Conservation (phyloP, 176 grass and related monocot species). For the Musa acuminata region DNA sequence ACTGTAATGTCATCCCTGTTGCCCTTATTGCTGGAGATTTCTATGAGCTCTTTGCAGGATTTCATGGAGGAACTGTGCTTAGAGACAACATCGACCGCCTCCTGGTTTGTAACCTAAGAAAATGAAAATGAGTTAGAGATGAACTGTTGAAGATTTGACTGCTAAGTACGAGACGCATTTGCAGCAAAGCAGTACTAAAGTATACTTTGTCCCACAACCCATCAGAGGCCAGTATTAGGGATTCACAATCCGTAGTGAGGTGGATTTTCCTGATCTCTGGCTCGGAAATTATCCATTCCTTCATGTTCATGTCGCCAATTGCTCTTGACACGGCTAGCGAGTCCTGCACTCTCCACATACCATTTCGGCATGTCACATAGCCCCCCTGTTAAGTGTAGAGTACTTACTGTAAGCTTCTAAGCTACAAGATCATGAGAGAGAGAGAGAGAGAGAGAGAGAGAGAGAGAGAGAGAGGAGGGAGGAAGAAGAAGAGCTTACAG, state of each 20-base stretch:
- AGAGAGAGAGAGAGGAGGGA: not conserved
- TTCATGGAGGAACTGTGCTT: not conserved
- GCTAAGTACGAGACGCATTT: no score
- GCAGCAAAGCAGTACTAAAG: no score
- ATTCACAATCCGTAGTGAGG: constrained; percentile 36
- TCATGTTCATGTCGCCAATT: constrained; percentile 40
- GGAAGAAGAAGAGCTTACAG: constrained; percentile 4
- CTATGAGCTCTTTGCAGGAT: constrained; percentile 31
- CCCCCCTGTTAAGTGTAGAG: not conserved
- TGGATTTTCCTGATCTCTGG: constrained; percentile 28
- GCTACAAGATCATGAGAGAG: no score
- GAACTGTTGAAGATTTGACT: no score
- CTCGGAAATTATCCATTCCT: constrained; percentile 45
- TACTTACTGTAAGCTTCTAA: no score
- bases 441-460: no score
- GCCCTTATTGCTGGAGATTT: constrained; percentile 22
- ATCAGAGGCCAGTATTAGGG: constrained; percentile 72
- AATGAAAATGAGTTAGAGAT: not conserved
- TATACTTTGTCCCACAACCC: constrained; percentile 78
- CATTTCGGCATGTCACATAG: constrained; percentile 1
- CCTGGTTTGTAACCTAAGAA: constrained; percentile 27
- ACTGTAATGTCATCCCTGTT: constrained; percentile 31
- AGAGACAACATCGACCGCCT: constrained; percentile 25
- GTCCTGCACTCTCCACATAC: constrained; percentile 15
- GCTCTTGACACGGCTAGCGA: constrained; percentile 42